phyloP scores from a whole-genome alignment of 1,284 basidiomycete genomes.

The Irpex rosettiformis region DNA sequence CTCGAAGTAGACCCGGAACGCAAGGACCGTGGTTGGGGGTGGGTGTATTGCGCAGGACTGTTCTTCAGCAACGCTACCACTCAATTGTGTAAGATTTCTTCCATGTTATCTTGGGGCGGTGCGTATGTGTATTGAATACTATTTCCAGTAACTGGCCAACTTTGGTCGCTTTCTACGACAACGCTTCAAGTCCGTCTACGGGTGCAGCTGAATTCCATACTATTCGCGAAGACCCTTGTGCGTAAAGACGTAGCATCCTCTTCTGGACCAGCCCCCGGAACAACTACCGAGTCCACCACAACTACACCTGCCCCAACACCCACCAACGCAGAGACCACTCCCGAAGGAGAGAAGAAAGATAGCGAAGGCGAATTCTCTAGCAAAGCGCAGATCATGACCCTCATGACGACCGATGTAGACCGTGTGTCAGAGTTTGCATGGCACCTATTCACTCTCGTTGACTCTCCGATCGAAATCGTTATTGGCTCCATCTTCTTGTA shows the following conservation, averaged over 20 bases:
- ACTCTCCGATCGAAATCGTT: conserved; percentile 84
- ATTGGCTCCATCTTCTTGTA: conserved; percentile 83
- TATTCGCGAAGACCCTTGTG: conserved; percentile 88
- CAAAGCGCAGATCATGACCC: conserved; percentile 87
- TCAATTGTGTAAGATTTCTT: conserved; percentile 47
- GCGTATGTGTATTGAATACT: neutral
- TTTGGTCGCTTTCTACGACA: conserved; percentile 74
- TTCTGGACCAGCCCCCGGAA: conserved; percentile 20
- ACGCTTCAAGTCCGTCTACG: conserved; percentile 70
- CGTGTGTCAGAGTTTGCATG: conserved; percentile 83
- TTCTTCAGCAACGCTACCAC: conserved; percentile 62
- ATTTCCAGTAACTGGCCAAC: conserved; percentile 39
- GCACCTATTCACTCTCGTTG: conserved; percentile 70
- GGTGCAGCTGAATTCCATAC: conserved; percentile 80
- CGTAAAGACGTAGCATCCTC: conserved; percentile 83
- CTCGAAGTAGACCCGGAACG: conserved; percentile 61
- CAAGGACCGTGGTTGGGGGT: conserved; percentile 63
- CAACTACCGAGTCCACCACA: neutral
- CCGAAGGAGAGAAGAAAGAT: conserved; percentile 38
- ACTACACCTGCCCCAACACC: neutral
- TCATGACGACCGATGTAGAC: conserved; percentile 90
- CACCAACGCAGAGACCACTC: conserved; percentile 12
- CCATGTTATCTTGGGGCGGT: neutral
- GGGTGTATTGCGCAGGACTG: conserved; percentile 69
- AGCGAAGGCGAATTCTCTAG: conserved; percentile 81